Conservation (phyloP, 352 stramenopile species). For the Plasmopara halstedii region DNA sequence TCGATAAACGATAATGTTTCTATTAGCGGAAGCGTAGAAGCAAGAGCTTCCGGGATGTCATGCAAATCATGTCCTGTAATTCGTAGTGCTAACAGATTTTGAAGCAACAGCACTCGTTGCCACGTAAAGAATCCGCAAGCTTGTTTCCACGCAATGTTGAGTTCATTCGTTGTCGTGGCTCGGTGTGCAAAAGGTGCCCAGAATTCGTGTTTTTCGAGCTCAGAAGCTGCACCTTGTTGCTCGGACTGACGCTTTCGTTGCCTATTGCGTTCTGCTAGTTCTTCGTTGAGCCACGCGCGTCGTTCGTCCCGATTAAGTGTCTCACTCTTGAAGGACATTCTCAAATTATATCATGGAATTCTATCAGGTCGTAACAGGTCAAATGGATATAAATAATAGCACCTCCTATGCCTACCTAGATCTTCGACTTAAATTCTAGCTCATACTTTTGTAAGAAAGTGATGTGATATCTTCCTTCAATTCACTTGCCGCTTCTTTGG, state of each 20-base stretch:
- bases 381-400: too few relatives aligned
- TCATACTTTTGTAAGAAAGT: too few relatives aligned
- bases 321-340: too few relatives aligned
- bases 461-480: too few relatives aligned
- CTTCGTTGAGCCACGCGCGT: constrained; percentile 39
- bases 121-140: constrained; percentile 45
- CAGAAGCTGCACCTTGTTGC: constrained; percentile 19
- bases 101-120: constrained; percentile 31
- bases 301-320: constrained; percentile 18
- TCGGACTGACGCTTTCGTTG: constrained; percentile 29
- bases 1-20: constrained; percentile 45
- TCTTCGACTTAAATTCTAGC: too few relatives aligned
- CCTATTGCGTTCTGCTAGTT: constrained; percentile 36
- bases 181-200: constrained; percentile 43
- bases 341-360: too few relatives aligned
- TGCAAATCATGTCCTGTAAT: constrained; percentile 40
- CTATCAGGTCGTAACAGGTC: too few relatives aligned
- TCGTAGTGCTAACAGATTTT: constrained; percentile 40
- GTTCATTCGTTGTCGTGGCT: constrained; percentile 31
- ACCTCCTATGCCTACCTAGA: too few relatives aligned
- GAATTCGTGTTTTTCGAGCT: constrained; percentile 27
- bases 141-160: constrained; percentile 68
- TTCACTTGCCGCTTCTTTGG: too few relatives aligned
- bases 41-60: constrained; percentile 25
- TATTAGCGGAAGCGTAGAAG: constrained; percentile 22